Base-by-base conservation (phyloP, 2,329 filamentous ascomycete genomes). In the Exophiala lecanii-corni region DNA sequence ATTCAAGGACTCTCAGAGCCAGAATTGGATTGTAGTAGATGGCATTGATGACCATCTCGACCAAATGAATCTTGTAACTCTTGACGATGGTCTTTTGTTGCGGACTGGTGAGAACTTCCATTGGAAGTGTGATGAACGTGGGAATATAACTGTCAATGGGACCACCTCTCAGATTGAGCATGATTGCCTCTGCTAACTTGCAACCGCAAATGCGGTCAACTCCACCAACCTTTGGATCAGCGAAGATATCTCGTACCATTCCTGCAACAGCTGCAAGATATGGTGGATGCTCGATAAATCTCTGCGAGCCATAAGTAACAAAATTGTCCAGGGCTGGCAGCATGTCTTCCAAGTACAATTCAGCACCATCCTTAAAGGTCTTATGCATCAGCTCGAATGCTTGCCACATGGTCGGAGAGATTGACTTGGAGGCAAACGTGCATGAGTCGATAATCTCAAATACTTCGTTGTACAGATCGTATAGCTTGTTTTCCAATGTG, bases 381-480 rank as follows among this genome's bases (percentile, higher is more conserved):
- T 86, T 81, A 68, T 97, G 91, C 51, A 98, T 94, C 33, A 97
- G 77, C 69, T 95, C 89, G 63, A 98, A 98, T 2, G 92, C 91
- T 66, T 91, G 83, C 92, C 92, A 98, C 92, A 98, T 98, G 31
- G 87, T 94, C 7, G 84, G 81, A 1, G 92, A 96, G 55, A 98
- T 97, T 45, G 80, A 79, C 74, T 97, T 98, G 50, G 92, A 91
- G 9, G 92, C 88, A 63, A 97, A 98, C 5, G 92, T 98, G 74
- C 92, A 98, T 74, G 89, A 96, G 65, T 98, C 92, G 57, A 98
- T 94, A 57, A 98, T 98, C 68, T 98, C 92, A 56, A 98, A 98
- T 4, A 97, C 81, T 63, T 98, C 92, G 62, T 97, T 98, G 67
- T 96, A 98, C 16, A 98, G 72, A 65, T 98, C 87, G 61, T 95